Base-by-base conservation (phyloP, 1,284 basidiomycete species). In the Macrocystidia cucumis region DNA sequence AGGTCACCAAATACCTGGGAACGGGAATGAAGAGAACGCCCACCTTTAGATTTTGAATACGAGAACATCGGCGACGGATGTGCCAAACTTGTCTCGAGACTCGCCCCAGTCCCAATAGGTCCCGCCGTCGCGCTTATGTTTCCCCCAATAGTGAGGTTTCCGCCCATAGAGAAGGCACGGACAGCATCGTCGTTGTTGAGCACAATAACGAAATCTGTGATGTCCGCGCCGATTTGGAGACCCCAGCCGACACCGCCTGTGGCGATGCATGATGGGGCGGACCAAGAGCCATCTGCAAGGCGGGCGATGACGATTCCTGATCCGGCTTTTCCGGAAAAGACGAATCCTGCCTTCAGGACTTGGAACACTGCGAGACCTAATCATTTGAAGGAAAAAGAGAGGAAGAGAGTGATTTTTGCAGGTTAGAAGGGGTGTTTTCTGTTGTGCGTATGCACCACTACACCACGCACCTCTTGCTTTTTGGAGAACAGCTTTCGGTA, bases 1-100 rank as follows among this genome's bases (percentile, higher is more conserved):
- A 29, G 25, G 27, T n/a, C n/a, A n/a, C n/a, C 21, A 17, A 17
- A 31, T 17, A 22, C 17, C 32, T 21, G 16, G 27, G 34, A 37
- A 12, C 5, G 14, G 27, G 25, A 29, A 14, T 16, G 13, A 29
- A 22, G 40, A 23, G 16, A 28, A 9, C n/a, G 54, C 72, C 32
- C 47, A 88, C 91, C 91, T 63, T 92, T 93, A 8, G 86, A 91
- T 59, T 93, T 88, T 13, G 87, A 92, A 62, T 98, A 98, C 45
- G 89, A 91, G 63, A 97, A 98, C 84, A 98, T 92, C 1, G 93
- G 93, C 8, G 95, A 83, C 0, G 95, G 92, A 57, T 95, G 90
- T 12, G 89, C 83, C 30, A 98, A 64, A 6, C 80, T 82, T 0
- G 91, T 79, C 49, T 93, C 83, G 5, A 97, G 78, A 39, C 88